A percentile compares a stretch with the other conserved stretches of the same genome.
Evolutionary conservation across 495 filamentous ascomycete species (phyloP).

Genomic region (Tuber microsphaerosporum): DNA sequence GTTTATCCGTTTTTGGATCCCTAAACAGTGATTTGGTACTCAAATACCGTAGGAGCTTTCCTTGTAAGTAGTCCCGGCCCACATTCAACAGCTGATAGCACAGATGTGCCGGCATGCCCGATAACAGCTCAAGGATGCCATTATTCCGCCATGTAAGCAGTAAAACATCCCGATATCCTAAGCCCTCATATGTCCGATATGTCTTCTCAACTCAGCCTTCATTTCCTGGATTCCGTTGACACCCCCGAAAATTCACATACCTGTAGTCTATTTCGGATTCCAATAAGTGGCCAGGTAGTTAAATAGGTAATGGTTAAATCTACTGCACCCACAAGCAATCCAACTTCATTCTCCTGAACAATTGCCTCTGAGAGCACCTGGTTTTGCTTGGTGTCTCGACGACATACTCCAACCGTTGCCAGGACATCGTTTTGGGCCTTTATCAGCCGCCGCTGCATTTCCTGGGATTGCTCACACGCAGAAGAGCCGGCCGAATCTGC

Average conservation of each 20-base stretch:
- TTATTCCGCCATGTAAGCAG: conserved; percentile 31
- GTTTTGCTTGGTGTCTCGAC: conserved; percentile 34
- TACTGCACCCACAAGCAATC: conserved; percentile 31
- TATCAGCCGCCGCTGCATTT: conserved; percentile 36
- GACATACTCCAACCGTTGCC: conserved; percentile 40
- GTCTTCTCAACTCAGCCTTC: conserved; percentile 28
- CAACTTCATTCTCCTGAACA: conserved; percentile 40
- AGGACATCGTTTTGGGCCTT: conserved; percentile 42
- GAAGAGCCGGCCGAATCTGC: conserved; percentile 21
- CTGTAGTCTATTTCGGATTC: conserved; percentile 40
- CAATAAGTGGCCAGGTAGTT: conserved; percentile 36
- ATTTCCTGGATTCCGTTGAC: background rate
- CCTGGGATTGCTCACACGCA: conserved; percentile 33
- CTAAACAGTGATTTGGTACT: conserved; percentile 29
- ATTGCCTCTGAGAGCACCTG: conserved; percentile 28
- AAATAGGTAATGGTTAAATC: conserved; percentile 38
- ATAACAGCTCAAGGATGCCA: conserved; percentile 31
- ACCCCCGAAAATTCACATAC: conserved; percentile 19
- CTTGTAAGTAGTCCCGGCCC: conserved; percentile 32
- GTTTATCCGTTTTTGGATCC: conserved; percentile 33
- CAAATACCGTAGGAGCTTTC: conserved; percentile 32
- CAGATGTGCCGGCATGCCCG: conserved; percentile 40
- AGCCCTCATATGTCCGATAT: conserved; percentile 30
- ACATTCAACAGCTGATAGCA: conserved; percentile 34
- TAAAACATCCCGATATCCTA: conserved; percentile 35